Conservation (phyloP, 2,329 filamentous ascomycete genomes). For the Cladophialophora immunda region DNA sequence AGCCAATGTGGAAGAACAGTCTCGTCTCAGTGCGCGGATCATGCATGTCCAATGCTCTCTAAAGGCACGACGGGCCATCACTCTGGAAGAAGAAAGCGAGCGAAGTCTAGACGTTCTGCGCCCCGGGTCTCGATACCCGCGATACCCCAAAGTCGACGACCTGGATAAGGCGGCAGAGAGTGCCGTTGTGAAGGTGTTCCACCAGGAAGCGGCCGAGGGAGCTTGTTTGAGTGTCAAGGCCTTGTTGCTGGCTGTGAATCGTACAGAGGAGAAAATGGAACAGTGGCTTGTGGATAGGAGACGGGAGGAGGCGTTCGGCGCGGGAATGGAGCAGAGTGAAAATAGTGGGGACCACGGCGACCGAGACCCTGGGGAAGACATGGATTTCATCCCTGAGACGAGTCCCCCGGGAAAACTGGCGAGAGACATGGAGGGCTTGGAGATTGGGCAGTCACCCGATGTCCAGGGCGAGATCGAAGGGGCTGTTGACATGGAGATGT, state of each 20-base stretch:
- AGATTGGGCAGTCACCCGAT: slow-evolving; percentile 19
- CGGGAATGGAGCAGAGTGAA: neutral
- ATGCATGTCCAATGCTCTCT: slow-evolving; percentile 53
- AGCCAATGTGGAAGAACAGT: slow-evolving; percentile 22
- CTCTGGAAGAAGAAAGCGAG: slow-evolving; percentile 47
- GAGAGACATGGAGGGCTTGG: slow-evolving; percentile 25
- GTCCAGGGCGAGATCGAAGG: slow-evolving; percentile 90
- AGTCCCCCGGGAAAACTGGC: slow-evolving; percentile 27
- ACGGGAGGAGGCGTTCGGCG: slow-evolving; percentile 41
- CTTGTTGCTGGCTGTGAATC: slow-evolving; percentile 60
- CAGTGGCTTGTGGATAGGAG: slow-evolving; percentile 49
- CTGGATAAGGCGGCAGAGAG: slow-evolving; percentile 44
- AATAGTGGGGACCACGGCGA: neutral
- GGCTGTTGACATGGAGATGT: slow-evolving; percentile 68
- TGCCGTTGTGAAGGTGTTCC: slow-evolving; percentile 57
- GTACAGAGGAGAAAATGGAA: slow-evolving; percentile 58
- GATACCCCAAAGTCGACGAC: slow-evolving; percentile 58
- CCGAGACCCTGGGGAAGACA: neutral
- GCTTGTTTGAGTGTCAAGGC: slow-evolving; percentile 60
- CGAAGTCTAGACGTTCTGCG: slow-evolving; percentile 46
- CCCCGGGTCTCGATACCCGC: slow-evolving; percentile 61
- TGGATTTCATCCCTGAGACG: slow-evolving; percentile 17
- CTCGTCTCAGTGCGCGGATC: slow-evolving; percentile 45
- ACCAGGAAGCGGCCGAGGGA: slow-evolving; percentile 60
- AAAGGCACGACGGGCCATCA: slow-evolving; percentile 46